Percentiles rank a stretch among this genome's conserved stretches.
These are phyloP conservation scores for Chrysanthemum seticuspe DNA, from an alignment of 129 eudicot species.

Conservation along the genomic window DNA sequence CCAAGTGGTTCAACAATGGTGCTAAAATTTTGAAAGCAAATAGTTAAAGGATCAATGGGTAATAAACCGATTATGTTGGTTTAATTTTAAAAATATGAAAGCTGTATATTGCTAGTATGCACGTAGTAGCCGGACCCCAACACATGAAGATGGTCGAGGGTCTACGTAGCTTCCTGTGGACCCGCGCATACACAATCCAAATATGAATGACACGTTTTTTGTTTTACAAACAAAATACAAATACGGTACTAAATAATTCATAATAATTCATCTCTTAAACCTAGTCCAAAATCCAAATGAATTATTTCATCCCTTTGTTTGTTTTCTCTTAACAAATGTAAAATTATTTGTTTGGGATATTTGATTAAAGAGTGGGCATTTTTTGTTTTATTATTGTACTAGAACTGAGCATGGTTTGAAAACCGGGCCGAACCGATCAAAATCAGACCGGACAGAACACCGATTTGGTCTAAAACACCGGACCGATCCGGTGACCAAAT, in stretches of 20 bases:
- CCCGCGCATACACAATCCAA: constrained; percentile 16
- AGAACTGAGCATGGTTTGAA: too few relatives aligned
- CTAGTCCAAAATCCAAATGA: neutral
- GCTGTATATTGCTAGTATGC: constrained; percentile 25
- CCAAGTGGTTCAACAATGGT: neutral
- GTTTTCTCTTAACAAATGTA: too few relatives aligned
- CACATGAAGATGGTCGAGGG: constrained; percentile 29
- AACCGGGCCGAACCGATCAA: too few relatives aligned
- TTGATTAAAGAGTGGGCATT: too few relatives aligned
- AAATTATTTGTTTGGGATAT: too few relatives aligned
- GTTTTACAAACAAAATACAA: constrained; percentile 24
- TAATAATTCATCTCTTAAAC: neutral
- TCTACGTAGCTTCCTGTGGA: constrained; percentile 32
- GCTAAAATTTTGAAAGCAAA: constrained; percentile 5
- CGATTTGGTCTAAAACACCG: too few relatives aligned
- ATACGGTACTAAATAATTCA: neutral
- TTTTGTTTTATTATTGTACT: too few relatives aligned
- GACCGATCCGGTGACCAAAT: too few relatives aligned
- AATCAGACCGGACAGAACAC: too few relatives aligned
- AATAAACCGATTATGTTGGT: neutral
- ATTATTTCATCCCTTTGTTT: neutral
- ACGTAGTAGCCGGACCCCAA: constrained; percentile 26
- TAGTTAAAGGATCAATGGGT: neutral
- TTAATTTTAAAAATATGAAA: neutral
- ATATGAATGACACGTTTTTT: constrained; percentile 24